Conservation (phyloP, 1,284 basidiomycete species). For the Microbotryum silenes-acaulis region DNA sequence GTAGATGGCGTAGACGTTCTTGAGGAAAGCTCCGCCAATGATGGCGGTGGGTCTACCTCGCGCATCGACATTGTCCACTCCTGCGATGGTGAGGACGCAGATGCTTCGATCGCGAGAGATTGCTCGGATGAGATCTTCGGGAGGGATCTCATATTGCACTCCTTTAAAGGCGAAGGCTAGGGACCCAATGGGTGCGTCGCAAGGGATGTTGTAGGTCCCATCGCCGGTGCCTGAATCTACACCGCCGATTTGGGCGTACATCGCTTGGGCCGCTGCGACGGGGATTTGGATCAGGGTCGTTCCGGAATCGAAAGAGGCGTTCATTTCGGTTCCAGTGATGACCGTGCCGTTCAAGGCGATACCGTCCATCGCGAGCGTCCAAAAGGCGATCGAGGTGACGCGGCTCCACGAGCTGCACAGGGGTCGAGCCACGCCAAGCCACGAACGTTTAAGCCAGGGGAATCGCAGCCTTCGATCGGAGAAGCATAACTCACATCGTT, state of each 20-base stretch:
- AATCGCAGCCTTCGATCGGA: neutral
- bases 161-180: constrained; percentile 10
- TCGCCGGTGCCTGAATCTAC: neutral
- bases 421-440: neutral
- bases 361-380: constrained; percentile 8
- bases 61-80: constrained; percentile 4
- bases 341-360: constrained; percentile 1
- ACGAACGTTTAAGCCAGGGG: neutral
- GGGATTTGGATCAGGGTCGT: constrained; percentile 19
- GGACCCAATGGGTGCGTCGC: constrained; percentile 3
- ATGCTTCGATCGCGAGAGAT: constrained; percentile 5
- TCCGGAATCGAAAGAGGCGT: constrained; percentile 5
- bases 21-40: constrained; percentile 9
- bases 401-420: constrained; percentile 6
- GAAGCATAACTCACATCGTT: neutral
- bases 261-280: neutral
- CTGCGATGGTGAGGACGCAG: constrained; percentile 12
- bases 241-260: constrained; percentile 12
- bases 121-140: constrained; percentile 11
- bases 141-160: constrained; percentile 9
- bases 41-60: neutral
- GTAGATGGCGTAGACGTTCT: constrained; percentile 1
- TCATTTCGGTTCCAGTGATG: neutral
- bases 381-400: constrained; percentile 9
- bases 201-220: constrained; percentile 11